These are phyloP conservation scores for Dryadomyces quercus-mongolicae DNA, from an alignment of 2,329 filamentous ascomycete species.

Conservation along the genomic window DNA sequence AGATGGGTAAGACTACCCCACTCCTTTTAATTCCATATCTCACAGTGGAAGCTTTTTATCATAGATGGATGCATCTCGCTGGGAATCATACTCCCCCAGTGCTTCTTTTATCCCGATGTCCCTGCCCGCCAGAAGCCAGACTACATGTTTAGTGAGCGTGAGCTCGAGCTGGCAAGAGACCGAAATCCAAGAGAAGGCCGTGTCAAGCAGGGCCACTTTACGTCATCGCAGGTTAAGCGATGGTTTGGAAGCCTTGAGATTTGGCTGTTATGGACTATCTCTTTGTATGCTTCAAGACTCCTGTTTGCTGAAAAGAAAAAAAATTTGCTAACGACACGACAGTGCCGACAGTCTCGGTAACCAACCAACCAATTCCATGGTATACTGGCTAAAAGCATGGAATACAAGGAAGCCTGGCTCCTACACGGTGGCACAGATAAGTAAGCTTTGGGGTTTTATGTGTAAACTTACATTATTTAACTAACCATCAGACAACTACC, in stretches of 20 bases:
- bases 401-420: conserved; percentile 7
- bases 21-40: neutral
- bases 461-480: neutral
- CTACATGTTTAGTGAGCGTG: conserved; percentile 4
- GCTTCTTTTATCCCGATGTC: conserved; percentile 29
- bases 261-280: conserved; percentile 9
- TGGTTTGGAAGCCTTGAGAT: conserved; percentile 6
- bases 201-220: conserved; percentile 8
- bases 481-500: conserved; percentile 7
- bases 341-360: neutral
- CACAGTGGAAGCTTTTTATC: conserved; percentile 27
- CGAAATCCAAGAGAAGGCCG: conserved; percentile 9
- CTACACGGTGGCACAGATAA: conserved; percentile 9
- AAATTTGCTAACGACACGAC: neutral
- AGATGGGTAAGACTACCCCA: conserved; percentile 20
- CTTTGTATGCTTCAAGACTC: conserved; percentile 1
- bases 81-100: conserved; percentile 37
- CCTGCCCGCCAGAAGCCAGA: conserved; percentile 22
- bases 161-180: conserved; percentile 9
- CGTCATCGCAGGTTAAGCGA: conserved; percentile 1
- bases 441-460: neutral
- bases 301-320: neutral
- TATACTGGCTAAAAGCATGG: conserved; percentile 11
- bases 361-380: conserved; percentile 4
- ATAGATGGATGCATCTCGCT: conserved; percentile 44